These are phyloP conservation scores for Toxoplasma gondii DNA, from an alignment of 169 alveolate species.

Conservation along the genomic window DNA sequence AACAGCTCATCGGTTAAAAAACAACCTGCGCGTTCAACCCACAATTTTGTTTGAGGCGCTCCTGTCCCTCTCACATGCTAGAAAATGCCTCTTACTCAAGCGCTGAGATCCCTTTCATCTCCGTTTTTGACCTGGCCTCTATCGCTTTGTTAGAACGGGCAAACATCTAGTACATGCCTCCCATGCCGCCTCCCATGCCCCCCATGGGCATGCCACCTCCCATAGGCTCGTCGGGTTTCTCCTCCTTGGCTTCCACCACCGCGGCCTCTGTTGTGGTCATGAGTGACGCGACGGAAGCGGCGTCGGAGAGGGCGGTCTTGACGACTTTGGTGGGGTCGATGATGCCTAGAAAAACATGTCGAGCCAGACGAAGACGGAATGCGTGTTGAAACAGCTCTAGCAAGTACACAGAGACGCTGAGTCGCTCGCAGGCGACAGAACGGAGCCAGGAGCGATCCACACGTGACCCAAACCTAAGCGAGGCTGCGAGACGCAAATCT, in stretches of 20 bases:
- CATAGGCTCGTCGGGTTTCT: conserved; percentile 34
- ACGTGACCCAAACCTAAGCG: background rate
- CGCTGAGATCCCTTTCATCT: too few species aligned
- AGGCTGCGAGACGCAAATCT: too few species aligned
- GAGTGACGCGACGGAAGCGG: conserved; percentile 97
- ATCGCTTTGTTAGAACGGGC: background rate
- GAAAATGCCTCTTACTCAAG: too few species aligned
- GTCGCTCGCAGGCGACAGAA: background rate
- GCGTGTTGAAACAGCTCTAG: background rate
- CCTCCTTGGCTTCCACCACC: conserved; percentile 68
- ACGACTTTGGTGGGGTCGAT: conserved; percentile 99
- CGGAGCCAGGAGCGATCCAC: background rate
- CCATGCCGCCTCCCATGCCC: conserved; percentile 57
- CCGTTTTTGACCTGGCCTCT: too few species aligned
- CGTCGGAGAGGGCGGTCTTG: conserved; percentile 97
- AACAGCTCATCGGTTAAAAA: too few species aligned
- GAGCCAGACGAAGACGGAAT: background rate
- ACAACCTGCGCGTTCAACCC: too few species aligned
- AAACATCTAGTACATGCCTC: conserved; percentile 67
- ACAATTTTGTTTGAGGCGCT: too few species aligned
- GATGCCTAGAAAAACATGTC: conserved; percentile 83
- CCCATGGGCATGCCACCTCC: conserved; percentile 62
- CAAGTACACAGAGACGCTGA: background rate
- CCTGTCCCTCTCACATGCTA: too few species aligned
- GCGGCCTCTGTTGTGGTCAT: conserved; percentile 97